These are phyloP conservation scores for Fistulifera pelliculosa DNA, from an alignment of 108 stramenopile species.

Conservation along the genomic window DNA sequence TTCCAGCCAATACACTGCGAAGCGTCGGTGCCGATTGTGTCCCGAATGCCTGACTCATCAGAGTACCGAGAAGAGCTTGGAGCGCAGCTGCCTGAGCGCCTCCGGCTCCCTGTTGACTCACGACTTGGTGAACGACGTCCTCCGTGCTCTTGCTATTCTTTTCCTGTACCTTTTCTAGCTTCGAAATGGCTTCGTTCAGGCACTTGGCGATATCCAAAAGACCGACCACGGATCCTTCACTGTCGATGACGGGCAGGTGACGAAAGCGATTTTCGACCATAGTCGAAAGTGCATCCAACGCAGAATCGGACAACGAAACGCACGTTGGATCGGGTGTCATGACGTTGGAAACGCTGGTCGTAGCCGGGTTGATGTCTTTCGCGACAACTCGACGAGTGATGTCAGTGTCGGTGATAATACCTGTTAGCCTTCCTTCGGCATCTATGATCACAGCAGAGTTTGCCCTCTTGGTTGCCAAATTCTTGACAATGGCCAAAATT, in stretches of 20 bases:
- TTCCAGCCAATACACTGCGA: constrained; percentile 57
- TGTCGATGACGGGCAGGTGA: constrained; percentile 81
- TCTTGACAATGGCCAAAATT: constrained; percentile 22
- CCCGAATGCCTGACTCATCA: constrained; percentile 64
- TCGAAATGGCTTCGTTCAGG: constrained; percentile 88
- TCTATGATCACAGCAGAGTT: constrained; percentile 62
- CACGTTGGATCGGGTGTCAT: constrained; percentile 88
- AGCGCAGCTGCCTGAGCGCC: constrained; percentile 46
- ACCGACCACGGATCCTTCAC: constrained; percentile 66
- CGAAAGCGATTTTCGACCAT: constrained; percentile 93
- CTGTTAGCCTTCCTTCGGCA: constrained; percentile 41
- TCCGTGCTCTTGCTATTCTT: constrained; percentile 45
- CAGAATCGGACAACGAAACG: constrained; percentile 65
- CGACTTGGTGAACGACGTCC: constrained; percentile 51
- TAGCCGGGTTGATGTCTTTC: constrained; percentile 46
- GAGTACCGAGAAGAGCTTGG: constrained; percentile 49
- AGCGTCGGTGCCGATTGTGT: constrained; percentile 55
- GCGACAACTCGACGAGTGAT: constrained; percentile 78
- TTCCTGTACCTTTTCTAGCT: constrained; percentile 65
- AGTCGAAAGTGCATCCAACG: constrained; percentile 83
- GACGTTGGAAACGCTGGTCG: constrained; percentile 44
- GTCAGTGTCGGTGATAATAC: constrained; percentile 83
- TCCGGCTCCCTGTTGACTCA: constrained; percentile 44
- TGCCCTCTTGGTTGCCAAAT: constrained; percentile 54
- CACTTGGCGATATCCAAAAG: constrained; percentile 93